phyloP scores from a whole-genome alignment of 2,329 filamentous ascomycete genomes.

The Cercospora brassicicola region DNA sequence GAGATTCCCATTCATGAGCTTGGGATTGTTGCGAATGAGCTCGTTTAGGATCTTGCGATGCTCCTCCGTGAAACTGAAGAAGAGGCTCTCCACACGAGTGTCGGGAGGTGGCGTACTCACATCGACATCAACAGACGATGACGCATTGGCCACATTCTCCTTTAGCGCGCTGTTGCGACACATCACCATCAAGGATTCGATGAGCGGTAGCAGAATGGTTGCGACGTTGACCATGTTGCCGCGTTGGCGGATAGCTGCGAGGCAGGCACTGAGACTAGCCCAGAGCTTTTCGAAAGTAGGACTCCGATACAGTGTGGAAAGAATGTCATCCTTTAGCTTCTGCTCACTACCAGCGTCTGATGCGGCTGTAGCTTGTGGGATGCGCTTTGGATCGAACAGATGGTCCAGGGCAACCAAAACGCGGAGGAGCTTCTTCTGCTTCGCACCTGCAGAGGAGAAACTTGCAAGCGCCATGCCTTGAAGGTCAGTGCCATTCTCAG shows the following conservation, averaged over 20 bases:
- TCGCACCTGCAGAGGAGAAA: conserved; percentile 92
- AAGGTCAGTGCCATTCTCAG: conserved; percentile 86
- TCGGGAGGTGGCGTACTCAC: conserved; percentile 77
- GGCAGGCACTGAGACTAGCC: conserved; percentile 85
- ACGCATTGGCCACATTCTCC: conserved; percentile 60
- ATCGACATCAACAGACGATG: conserved; percentile 27
- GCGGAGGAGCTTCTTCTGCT: conserved; percentile 91
- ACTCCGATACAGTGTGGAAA: conserved; percentile 87
- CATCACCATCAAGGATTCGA: conserved; percentile 97
- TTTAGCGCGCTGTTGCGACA: conserved; percentile 93
- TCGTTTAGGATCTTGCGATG: conserved; percentile 98
- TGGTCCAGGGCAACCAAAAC: conserved; percentile 94
- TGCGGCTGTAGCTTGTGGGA: conserved; percentile 24
- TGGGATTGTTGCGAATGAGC: conserved; percentile 92
- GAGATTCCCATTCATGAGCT: conserved; percentile 98
- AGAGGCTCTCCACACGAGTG: conserved; percentile 79
- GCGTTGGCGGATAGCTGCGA: conserved; percentile 82
- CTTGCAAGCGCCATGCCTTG: conserved; percentile 91
- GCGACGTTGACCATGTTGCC: conserved; percentile 97
- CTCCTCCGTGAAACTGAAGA: conserved; percentile 97
- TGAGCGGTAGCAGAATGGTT: conserved; percentile 88
- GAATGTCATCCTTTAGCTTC: conserved; percentile 76
- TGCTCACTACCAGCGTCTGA: conserved; percentile 45
- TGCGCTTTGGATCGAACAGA: conserved; percentile 78
- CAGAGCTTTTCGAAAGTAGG: conserved; percentile 86